Percentiles rank a stretch among this genome's conserved stretches.
phyloP scores from a whole-genome alignment of 306 rosid genomes.

The Quercus mongolica region DNA sequence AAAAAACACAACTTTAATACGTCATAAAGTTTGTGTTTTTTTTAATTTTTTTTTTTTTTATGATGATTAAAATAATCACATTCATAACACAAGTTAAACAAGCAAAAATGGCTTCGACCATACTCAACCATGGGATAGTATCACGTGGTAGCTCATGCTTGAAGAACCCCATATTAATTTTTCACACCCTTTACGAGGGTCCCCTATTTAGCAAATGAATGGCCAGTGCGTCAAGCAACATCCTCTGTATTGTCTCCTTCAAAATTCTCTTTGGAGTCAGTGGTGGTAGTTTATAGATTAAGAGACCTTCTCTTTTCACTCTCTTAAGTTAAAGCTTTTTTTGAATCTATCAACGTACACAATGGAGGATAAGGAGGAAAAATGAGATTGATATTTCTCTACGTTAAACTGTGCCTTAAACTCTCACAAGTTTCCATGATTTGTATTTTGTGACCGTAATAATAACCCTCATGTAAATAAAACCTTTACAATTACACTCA shows the following conservation, averaged over 20 bases:
- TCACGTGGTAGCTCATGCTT: conserved; percentile 24
- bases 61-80: not conserved
- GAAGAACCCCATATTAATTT: not conserved
- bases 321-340: conserved; percentile 11
- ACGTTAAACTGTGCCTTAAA: conserved; percentile 38
- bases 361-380: conserved; percentile 21
- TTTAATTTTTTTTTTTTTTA: not conserved
- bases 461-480: not conserved
- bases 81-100: not conserved
- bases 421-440: not conserved
- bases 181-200: conserved; percentile 30
- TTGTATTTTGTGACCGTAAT: not conserved
- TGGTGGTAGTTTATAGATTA: conserved; percentile 24
- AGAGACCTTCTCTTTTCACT: conserved; percentile 29
- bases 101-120: conserved; percentile 24
- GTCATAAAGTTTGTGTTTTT: not conserved
- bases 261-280: conserved; percentile 21
- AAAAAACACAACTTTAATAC: not conserved
- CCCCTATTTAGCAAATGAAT: not conserved
- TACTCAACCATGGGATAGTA: conserved; percentile 30
- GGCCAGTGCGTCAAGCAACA: conserved; percentile 83
- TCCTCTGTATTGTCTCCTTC: conserved; percentile 55
- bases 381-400: conserved; percentile 40
- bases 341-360: conserved; percentile 40
- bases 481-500: not conserved